Base-by-base conservation (phyloP, 106 monocot genomes). In the Dendrobium catenatum region DNA sequence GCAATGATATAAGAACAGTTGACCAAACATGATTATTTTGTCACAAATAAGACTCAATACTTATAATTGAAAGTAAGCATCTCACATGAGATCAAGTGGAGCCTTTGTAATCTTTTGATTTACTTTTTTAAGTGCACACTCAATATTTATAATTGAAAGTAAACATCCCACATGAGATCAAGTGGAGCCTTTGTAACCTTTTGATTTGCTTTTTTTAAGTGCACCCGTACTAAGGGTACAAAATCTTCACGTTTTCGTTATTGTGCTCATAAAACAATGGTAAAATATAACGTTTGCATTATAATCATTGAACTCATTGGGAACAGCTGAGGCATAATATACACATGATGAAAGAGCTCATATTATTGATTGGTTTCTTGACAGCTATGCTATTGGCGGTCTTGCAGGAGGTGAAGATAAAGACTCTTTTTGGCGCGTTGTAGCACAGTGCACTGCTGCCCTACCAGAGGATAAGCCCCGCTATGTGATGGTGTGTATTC, bases 361-460 rank as follows among this genome's bases (percentile, higher is more conserved):
- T 79, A 16, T 61, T 26, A 73, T 67, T 43, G 33, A 51, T 78
- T 86, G 76, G 55, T 73, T 79, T 87, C 61, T 78, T 82, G 74
- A 76, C 85, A 98, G 98, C 77, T 98, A 98, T 87, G 98, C 98
- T 56, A 98, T 98, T 86, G 98, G 98, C 86, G 98, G 98, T 82
- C 98, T 98, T 94, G 79, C 94, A 70, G 98, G 98, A 16, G 98
- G 98, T 79, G 98, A 98, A 82, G 98, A 98, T 79, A 98, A 98
- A 82, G 98, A 98, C 68, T 98, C 92, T 8, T 98, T 98, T 85
- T 98, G 98, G 98, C 94, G 94, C 86, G 93, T 98, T 85, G 98
- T 98, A 76, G 94, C 95, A 4, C 98, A 98, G 80, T 98, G 98
- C 64, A 95, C 98, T 64, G 94, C 94, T 89, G 85, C 87, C 75